Evolutionary conservation across 345 rosid genomes (phyloP).

Genomic region (Odontarrhena argentea): DNA sequence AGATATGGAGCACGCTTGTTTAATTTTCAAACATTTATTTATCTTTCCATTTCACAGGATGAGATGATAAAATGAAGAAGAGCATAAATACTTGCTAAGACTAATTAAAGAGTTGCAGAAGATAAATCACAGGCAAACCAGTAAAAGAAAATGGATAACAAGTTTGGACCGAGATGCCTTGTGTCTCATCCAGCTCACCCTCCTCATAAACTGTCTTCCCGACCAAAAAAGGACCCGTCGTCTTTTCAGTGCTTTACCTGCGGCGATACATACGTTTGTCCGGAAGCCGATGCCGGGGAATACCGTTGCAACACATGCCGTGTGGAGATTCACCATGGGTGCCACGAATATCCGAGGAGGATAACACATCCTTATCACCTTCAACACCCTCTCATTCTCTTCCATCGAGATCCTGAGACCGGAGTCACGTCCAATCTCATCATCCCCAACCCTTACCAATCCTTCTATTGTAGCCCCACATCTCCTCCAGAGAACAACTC

Average conservation of each 20-base stretch:
- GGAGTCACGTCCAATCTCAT: neutral
- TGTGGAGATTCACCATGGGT: neutral
- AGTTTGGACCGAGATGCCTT: neutral
- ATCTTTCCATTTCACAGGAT: too few species aligned
- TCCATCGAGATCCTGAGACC: neutral
- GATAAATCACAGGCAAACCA: too few species aligned
- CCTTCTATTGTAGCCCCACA: too few species aligned
- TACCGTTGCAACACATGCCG: neutral
- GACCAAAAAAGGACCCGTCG: neutral
- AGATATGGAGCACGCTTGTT: too few species aligned
- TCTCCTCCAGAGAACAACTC: too few species aligned
- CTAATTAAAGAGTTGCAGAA: too few species aligned
- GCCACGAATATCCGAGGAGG: neutral
- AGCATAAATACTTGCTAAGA: too few species aligned
- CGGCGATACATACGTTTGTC: too few species aligned
- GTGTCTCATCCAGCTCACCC: slow-evolving; percentile 4
- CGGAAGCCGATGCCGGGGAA: too few species aligned
- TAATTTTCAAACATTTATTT: too few species aligned
- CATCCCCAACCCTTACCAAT: too few species aligned
- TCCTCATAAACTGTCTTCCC: neutral
- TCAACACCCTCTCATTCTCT: slow-evolving; percentile 17
- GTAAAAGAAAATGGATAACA: neutral
- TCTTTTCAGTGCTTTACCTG: neutral
- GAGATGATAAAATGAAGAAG: too few species aligned
- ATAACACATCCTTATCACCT: slow-evolving; percentile 20